Percentiles rank a stretch among this genome's conserved stretches.
Conservation (phyloP, 306 rosid genomes). For the Canavalia gladiata region DNA sequence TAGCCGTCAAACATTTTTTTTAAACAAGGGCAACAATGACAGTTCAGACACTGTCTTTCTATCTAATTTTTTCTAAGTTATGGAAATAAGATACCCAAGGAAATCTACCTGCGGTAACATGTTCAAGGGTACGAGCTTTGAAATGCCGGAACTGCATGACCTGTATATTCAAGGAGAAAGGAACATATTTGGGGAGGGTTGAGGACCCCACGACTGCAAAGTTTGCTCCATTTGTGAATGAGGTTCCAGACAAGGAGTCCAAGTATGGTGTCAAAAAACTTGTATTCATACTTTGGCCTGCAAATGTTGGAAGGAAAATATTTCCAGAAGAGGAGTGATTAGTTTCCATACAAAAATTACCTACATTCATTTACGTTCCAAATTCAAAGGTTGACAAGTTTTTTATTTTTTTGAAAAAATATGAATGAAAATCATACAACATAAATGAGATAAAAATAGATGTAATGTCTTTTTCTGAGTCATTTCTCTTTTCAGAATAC, state of each 20-base stretch:
- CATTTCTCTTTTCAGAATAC: neutral
- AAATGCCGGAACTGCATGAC: conserved; percentile 86
- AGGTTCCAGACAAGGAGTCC: conserved; percentile 72
- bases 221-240: conserved; percentile 88
- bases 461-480: too few relatives aligned
- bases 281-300: conserved; percentile 89
- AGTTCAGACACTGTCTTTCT: neutral
- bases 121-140: conserved; percentile 75
- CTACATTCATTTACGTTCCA: too few relatives aligned
- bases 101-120: conserved; percentile 64
- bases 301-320: conserved; percentile 37
- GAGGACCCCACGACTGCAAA: conserved; percentile 94
- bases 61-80: neutral
- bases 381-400: too few relatives aligned
- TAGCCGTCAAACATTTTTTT: neutral
- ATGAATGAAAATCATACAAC: too few relatives aligned
- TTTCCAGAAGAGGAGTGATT: too few relatives aligned
- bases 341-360: too few relatives aligned
- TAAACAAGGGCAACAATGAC: neutral
- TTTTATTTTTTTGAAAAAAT: too few relatives aligned
- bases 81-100: conserved; percentile 2
- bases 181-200: conserved; percentile 80
- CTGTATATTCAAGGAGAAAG: conserved; percentile 88
- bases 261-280: conserved; percentile 74
- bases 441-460: too few relatives aligned